Base-by-base conservation (phyloP, 495 filamentous ascomycete genomes). In the Lophiostoma macrostomum region DNA sequence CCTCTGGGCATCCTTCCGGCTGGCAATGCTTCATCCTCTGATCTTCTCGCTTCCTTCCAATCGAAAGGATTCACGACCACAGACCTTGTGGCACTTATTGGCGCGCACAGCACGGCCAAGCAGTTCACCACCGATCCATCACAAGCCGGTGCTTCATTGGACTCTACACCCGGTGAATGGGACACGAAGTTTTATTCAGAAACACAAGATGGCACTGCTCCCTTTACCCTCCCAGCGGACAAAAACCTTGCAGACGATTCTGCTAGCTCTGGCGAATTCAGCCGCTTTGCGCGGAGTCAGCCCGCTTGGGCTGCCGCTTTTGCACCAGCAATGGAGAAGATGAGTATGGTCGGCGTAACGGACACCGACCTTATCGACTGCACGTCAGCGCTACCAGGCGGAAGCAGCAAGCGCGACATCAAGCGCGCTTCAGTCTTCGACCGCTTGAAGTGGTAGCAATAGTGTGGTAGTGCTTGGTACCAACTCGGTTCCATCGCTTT, bases 81-180 rank as follows among this genome's bases (percentile, higher is more conserved):
- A 6, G 63, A 66, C 22, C 56, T 64, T 22, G 60, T 48, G 13
- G 63, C 63, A 10, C 56, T 66, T 6, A 47, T 66, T 18, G 63
- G 63, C 38, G 63, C 63, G 6, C 63, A 65, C 52, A 60, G 32
- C 7, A 31, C 51, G 1, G 51, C 63, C 11, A 37, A 22, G 13
- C 63, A 65, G 31, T 46, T 37, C 35, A 27, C 20, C 37, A 47
- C 49, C 29, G 50, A 63, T 23, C 49, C 48, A 1, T 46, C 53
- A 14, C 30, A 50, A 23, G 48, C 50, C 8, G 62, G 59, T 22
- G 56, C 61, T 11, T 7, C 48, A 1, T 30, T 53, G 25, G 63
- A 66, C 38, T 50, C 51, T n/a, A 64, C 63, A 3, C 60, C 60
- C 4, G 61, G 61, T 4, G n/a, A 34, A 19, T 66, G 55, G 60